phyloP scores from a whole-genome alignment of 495 filamentous ascomycete species.

The Tetracladium setigerum region DNA sequence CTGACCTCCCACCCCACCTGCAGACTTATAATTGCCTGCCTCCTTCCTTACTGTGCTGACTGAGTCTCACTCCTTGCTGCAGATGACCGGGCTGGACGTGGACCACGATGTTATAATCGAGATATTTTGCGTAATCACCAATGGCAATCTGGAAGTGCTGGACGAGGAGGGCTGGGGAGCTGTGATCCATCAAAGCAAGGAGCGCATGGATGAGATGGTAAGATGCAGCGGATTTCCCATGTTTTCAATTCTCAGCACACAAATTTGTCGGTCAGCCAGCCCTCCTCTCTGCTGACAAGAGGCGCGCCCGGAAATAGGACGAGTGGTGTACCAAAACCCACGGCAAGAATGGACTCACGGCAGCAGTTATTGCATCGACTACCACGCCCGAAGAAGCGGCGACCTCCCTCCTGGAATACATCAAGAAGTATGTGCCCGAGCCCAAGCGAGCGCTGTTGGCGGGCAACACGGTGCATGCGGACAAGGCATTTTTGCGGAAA shows the following conservation, averaged over 20 bases:
- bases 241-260: not conserved
- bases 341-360: conserved; percentile 68
- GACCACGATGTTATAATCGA: conserved; percentile 79
- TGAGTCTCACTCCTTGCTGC: not conserved
- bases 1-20: not conserved
- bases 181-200: conserved; percentile 67
- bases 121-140: conserved; percentile 89
- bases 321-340: conserved; percentile 51
- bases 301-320: conserved; percentile 22
- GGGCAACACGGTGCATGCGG: conserved; percentile 87
- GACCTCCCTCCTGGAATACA: conserved; percentile 65
- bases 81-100: conserved; percentile 93
- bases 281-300: conserved; percentile 3
- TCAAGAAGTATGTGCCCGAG: conserved; percentile 59
- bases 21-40: not conserved
- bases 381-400: conserved; percentile 68
- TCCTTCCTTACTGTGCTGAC: not conserved
- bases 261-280: not conserved
- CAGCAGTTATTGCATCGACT: conserved; percentile 64
- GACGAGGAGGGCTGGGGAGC: conserved; percentile 73
- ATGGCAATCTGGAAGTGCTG: conserved; percentile 64
- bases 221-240: too few species aligned
- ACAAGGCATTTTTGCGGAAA: conserved; percentile 72
- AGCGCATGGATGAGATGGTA: conserved; percentile 66
- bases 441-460: conserved; percentile 63